Percentiles rank a stretch among this genome's conserved stretches.
Evolutionary conservation across 164 flowering plant species (phyloP).

Genomic region (Chimonanthus salicifolius): DNA sequence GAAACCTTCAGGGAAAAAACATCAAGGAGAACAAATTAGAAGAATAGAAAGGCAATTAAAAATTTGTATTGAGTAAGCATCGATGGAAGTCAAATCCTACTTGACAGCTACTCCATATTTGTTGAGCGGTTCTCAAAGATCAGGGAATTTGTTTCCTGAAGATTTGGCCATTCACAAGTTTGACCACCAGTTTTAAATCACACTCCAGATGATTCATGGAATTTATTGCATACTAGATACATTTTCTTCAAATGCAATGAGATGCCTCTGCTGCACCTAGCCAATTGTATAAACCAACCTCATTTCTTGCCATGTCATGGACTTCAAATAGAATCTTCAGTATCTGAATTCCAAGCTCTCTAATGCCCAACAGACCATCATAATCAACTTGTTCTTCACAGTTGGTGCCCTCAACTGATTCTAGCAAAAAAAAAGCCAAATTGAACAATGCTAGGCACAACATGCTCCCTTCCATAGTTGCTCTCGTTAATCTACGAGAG

Average conservation of each 20-base stretch:
- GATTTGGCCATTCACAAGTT: not conserved
- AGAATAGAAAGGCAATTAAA: not conserved
- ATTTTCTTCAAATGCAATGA: not conserved
- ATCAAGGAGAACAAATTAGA: not conserved
- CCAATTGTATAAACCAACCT: conserved; percentile 37
- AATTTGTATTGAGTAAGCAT: not conserved
- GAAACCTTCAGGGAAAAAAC: not conserved
- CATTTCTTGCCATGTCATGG: conserved; percentile 86
- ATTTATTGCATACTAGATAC: not conserved
- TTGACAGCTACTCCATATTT: not conserved
- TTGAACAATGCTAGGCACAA: conserved; percentile 67
- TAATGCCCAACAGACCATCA: conserved; percentile 54
- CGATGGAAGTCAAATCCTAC: not conserved
- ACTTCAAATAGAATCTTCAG: conserved; percentile 65
- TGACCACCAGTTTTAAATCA: not conserved
- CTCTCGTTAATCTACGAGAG: conserved; percentile 57
- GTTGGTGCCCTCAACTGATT: conserved; percentile 45
- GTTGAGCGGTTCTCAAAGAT: not conserved
- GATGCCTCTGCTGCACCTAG: not conserved
- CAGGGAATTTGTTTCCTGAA: not conserved
- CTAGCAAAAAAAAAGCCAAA: conserved; percentile 60
- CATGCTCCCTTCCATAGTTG: conserved; percentile 79
- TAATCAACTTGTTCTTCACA: conserved; percentile 22
- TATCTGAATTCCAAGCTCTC: conserved; percentile 57
- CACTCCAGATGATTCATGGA: not conserved